Evolutionary conservation across 441 rosid species (phyloP).

Genomic region (Theobroma grandiflorum): DNA sequence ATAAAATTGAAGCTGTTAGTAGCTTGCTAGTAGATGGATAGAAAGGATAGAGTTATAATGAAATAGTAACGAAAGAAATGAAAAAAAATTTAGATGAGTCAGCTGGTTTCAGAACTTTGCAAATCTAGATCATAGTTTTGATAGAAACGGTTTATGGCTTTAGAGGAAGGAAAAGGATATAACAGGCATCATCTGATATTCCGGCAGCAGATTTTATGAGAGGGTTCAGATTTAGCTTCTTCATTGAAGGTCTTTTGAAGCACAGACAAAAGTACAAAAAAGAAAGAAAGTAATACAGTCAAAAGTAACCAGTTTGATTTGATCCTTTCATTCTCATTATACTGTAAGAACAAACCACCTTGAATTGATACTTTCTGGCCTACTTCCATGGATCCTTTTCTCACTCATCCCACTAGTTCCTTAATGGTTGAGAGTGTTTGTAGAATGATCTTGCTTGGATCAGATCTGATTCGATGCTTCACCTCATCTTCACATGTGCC

Average conservation of each 20-base stretch:
- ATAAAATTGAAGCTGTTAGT: neutral
- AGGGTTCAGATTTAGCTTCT: slow-evolving; percentile 2
- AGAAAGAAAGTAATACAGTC: neutral
- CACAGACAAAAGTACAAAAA: neutral
- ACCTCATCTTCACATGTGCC: neutral
- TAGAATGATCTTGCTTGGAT: neutral
- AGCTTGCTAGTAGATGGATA: neutral
- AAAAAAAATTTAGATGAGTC: neutral
- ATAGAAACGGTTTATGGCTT: neutral
- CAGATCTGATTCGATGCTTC: neutral
- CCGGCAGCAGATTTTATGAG: neutral
- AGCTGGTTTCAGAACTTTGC: neutral
- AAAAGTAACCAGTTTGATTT: neutral
- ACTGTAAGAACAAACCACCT: neutral
- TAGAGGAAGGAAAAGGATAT: neutral
- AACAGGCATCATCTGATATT: neutral
- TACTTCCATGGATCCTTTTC: neutral
- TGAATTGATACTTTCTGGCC: neutral
- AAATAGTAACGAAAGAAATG: neutral
- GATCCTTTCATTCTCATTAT: neutral
- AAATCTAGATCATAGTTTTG: neutral
- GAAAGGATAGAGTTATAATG: neutral
- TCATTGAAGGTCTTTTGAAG: neutral
- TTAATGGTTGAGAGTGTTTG: neutral
- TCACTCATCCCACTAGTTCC: neutral